Evolutionary conservation across 768 basidiomycete genomes (phyloP).

Genomic region (Tephrocybe sp.): DNA sequence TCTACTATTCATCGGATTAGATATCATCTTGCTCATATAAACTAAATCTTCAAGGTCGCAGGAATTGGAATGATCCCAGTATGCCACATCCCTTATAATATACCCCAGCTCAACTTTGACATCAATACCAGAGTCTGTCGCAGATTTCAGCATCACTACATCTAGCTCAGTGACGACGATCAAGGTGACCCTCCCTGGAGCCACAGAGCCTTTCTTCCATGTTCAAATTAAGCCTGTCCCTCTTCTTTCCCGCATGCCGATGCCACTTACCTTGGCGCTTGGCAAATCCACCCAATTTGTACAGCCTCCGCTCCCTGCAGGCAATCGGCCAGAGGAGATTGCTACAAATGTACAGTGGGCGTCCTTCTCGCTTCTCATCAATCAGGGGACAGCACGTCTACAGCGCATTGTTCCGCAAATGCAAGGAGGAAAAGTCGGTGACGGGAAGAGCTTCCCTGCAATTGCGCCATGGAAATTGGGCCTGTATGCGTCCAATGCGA

Average conservation of each 20-base stretch:
- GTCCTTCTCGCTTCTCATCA: slow-evolving; percentile 10
- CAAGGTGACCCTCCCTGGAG: slow-evolving; percentile 20
- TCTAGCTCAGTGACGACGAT: slow-evolving; percentile 20
- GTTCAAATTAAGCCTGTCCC: slow-evolving; percentile 24
- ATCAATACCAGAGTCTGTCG: slow-evolving; percentile 26
- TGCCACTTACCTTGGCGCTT: slow-evolving; percentile 19
- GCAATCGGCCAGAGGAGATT: slow-evolving; percentile 19
- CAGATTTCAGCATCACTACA: slow-evolving; percentile 23
- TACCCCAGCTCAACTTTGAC: background rate
- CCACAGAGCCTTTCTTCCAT: slow-evolving; percentile 26
- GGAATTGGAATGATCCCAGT: slow-evolving; percentile 36
- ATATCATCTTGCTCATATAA: no score
- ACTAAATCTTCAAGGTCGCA: slow-evolving; percentile 20
- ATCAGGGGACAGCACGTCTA: slow-evolving; percentile 15
- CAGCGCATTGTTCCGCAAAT: slow-evolving; percentile 11
- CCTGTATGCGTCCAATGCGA: slow-evolving; percentile 1
- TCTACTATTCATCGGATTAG: background rate
- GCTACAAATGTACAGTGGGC: slow-evolving; percentile 20
- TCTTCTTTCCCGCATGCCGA: slow-evolving; percentile 20
- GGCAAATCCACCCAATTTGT: slow-evolving; percentile 15
- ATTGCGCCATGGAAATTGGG: slow-evolving; percentile 21
- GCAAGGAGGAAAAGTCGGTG: slow-evolving; percentile 20
- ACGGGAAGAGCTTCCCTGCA: slow-evolving; percentile 24
- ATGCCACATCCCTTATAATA: background rate
- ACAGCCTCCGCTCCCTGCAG: slow-evolving; percentile 24